Evolutionary conservation across 176 grass and related monocot genomes (phyloP), one percentile per base, ranked within the genome.

Genomic region (Musa schizocarpa): DNA sequence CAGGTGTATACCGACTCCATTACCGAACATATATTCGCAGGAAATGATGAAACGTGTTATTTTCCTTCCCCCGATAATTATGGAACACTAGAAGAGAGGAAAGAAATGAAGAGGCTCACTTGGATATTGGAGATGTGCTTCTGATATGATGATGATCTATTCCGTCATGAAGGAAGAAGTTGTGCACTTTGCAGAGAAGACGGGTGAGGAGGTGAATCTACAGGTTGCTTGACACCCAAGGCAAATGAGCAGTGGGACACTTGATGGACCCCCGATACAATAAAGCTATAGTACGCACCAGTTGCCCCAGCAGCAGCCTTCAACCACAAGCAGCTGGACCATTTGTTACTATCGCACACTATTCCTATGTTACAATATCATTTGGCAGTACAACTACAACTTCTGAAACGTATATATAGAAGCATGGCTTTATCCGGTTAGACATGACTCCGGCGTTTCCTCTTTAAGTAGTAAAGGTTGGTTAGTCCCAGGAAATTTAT

Each of bases 11-110:
- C 34, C 11, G 26, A 48, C 17, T 52, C 52, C 50, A 23, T 50
- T 50, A 12, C 55, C 19, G 6, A 52, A 25, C 58, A 59, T 14
- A 59, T 58, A 54, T 11, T 17, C 19, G 75, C 61, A 77, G 52
- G 59, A 77, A 65, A 77, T 77, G 75, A 77, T 77, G 58, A 65
- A 77, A 65, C 13, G 25, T 48, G 48, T 23, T 51, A 77, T 55
- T 73, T 73, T 73, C 21, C 52, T 19, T 54, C 26, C 22, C 71
- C 34, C 4, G 4, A 43, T 73, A 55, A 73, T 73, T 25, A 73
- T 55, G 71, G 22, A 54, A 2, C 13, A 43, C 34, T 6, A 43
- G 34, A 43, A 34, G 23, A 19, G 8, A 1, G 20, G 22, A 52
- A 53, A 21, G 29, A 50, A 43, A 17, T 29, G 21, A 34, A 34